Evolutionary conservation across 805 yeast species (phyloP), one percentile per base, ranked within the genome.

Genomic region (Lipomyces yamadae): DNA sequence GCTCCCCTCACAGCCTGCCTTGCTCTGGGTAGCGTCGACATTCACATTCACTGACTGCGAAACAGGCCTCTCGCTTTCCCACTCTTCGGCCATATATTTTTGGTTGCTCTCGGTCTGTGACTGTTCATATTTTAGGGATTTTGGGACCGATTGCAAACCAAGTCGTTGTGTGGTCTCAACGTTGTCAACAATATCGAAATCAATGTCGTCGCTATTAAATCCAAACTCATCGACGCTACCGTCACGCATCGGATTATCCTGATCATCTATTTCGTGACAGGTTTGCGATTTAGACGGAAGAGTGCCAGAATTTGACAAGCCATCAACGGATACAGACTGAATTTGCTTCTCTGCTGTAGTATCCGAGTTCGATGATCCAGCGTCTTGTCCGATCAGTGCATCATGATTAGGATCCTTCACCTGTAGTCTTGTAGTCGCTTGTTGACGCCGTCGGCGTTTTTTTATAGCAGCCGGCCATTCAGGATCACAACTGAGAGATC

Each of bases 401-500:
- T 53, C 37, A 32, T 5, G 32, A 10, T 35, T 18, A 32, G 11
- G 32, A 10, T 35, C 13, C 50, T 10, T 33, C 13, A 13, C n/a
- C 8, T 2, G 48, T 10, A 24, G 11, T 32, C 39, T 39, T 39
- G n/a, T 42, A 52, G 45, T 45, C 54, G 15, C 48, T 2, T 18
- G 48, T 8, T 5, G 52, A 18, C 64, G 57, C 6, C 61, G 50
- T 24, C 66, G 54, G 35, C 59, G 30, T 37, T 61, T 52, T 34
- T 59, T 54, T 10, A 53, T 24, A 1, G 66, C 50, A 11, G 15
- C 54, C 34, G 69, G 69, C 68, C 68, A 65, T 29, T 67, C 70
- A 2, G 70, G 66, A 15, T 64, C 70, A 34, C 70, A 67, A 39
- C 69, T 64, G 29, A 37, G 42, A 11, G 69, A 55, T 50, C 68